Evolutionary conservation across 495 filamentous ascomycete genomes (phyloP), one percentile per base, ranked within the genome.

Genomic region (Monascus purpureus): DNA sequence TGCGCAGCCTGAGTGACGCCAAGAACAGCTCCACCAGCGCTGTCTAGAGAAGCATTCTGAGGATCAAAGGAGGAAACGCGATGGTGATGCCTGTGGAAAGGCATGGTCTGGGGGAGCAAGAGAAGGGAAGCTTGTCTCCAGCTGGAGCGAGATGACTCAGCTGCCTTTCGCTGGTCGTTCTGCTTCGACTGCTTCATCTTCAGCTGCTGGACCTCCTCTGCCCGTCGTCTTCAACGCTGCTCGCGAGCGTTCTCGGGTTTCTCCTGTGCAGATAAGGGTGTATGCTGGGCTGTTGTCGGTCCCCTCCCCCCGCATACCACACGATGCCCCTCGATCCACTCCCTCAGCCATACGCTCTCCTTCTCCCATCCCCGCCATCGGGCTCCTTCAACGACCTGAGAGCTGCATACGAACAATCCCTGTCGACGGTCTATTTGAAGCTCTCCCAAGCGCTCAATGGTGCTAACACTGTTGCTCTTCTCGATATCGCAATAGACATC

Each of bases 361-460:
- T 72, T 17, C 54, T 72, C 31, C 68, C 68, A 25, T 46, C 53
- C 29, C 63, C 59, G 25, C 57, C 65, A 32, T 53, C 53, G 8
- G 43, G 56, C 38, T 46, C 62, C 1, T 48, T 62, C 24, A 41
- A 42, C 7, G 41, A 49, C 8, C 49, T 69, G 33, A 55, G 52
- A 35, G 45, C 52, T 20, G 55, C 47, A 14, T 68, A 68, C 35
- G 56, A 56, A 31, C 42, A 42, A 18, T 40, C 58, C 6, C 26
- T 71, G 14, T 49, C 50, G 5, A 43, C 53, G 25, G 51, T 47
- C 12, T 43, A 57, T 29, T 34, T 43, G 19, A 50, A 48, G 8
- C 42, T 63, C 4, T 38, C 50, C 0, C 31, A 50, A 4, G 14
- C 31, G 2, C 37, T 64, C 7, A 42, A 51, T 25, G 47, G 38